phyloP scores from a whole-genome alignment of 139 green algal genomes.

The Deuterostichococcus epilithicus region DNA sequence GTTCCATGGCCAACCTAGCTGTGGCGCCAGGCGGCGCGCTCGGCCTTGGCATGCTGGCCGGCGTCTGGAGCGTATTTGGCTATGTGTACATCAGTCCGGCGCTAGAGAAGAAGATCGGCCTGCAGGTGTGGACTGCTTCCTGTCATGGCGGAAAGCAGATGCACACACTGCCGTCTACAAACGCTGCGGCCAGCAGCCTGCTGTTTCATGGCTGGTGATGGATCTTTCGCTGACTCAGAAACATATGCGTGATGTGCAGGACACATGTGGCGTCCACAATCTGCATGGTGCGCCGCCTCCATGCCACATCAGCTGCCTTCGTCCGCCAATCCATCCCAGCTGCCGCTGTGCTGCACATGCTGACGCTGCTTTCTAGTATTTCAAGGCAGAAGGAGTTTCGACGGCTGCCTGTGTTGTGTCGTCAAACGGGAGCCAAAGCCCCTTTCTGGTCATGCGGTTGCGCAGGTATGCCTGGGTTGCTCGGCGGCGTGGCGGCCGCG shows the following conservation, averaged over 20 bases:
- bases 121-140: conserved; percentile 12
- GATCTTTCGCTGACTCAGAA: too few relatives aligned
- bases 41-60: conserved; percentile 40
- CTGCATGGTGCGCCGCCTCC: conserved; percentile 34
- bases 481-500: conserved; percentile 37
- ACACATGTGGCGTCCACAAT: conserved; percentile 71
- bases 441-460: too few relatives aligned
- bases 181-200: too few relatives aligned
- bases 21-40: conserved; percentile 35
- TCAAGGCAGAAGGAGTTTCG: too few relatives aligned
- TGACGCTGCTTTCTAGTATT: too few relatives aligned
- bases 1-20: conserved; percentile 21
- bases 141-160: background rate
- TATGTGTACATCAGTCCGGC: conserved; percentile 38
- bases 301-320: background rate
- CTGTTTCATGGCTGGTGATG: too few relatives aligned
- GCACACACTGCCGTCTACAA: background rate
- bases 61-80: conserved; percentile 37
- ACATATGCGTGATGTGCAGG: conserved; percentile 1
- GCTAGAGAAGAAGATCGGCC: conserved; percentile 39
- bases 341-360: too few relatives aligned
- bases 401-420: too few relatives aligned
- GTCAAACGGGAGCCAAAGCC: too few relatives aligned
- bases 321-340: too few relatives aligned
- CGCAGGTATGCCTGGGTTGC: conserved; percentile 31